A percentile compares a stretch with the other conserved stretches of the same genome.
Conservation (phyloP, 805 yeast genomes). For the Candida insectalens region DNA sequence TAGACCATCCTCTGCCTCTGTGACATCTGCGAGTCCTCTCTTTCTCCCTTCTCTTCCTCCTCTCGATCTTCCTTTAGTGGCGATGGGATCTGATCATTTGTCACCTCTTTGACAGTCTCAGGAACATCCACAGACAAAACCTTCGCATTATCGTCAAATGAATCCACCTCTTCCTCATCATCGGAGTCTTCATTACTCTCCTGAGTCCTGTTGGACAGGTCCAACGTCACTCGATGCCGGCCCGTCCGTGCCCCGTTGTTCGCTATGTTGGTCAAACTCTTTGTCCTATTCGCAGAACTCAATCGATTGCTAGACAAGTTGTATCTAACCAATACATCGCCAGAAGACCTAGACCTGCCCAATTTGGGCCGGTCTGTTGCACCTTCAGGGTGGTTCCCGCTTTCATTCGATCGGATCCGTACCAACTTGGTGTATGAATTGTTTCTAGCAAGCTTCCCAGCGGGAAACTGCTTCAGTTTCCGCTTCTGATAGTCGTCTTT, state of each 20-base stretch:
- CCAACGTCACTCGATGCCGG: constrained; percentile 17
- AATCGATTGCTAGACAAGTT: constrained; percentile 1
- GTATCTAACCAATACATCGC: constrained; percentile 13
- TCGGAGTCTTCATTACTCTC: constrained; percentile 9
- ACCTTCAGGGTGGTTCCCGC: background rate
- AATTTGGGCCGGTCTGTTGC: constrained; percentile 14
- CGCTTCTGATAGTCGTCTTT: constrained; percentile 10
- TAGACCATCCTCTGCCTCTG: too few relatives aligned
- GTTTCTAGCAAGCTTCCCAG: constrained; percentile 24
- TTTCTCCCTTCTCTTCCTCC: too few relatives aligned
- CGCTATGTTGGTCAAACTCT: constrained; percentile 19
- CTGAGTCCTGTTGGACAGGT: constrained; percentile 11
- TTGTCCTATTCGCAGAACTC: constrained; percentile 13
- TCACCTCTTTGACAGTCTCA: too few relatives aligned
- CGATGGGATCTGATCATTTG: too few relatives aligned
- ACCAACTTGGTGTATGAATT: constrained; percentile 26
- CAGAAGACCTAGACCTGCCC: constrained; percentile 18
- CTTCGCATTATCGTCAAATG: constrained; percentile 28
- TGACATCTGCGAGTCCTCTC: too few relatives aligned
- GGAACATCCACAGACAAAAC: too few relatives aligned
- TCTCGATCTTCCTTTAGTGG: too few relatives aligned
- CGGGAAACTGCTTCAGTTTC: constrained; percentile 24
- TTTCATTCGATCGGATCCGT: constrained; percentile 20
- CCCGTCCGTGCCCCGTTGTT: constrained; percentile 13
- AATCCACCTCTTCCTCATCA: constrained; percentile 28